phyloP scores from a whole-genome alignment of 495 filamentous ascomycete species.

The Parachaetomium inaequale region DNA sequence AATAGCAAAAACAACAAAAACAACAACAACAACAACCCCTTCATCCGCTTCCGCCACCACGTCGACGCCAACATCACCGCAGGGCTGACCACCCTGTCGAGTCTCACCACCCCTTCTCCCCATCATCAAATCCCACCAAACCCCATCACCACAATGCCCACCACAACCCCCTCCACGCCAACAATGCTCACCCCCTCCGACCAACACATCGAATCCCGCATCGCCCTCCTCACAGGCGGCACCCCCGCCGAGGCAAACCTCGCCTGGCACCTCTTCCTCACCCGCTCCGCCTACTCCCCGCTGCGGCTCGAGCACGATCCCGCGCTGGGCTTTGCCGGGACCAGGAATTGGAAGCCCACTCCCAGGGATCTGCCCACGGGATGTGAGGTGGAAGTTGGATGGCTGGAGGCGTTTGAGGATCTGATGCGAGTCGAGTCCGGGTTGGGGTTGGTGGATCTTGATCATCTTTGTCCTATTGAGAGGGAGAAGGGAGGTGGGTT shows the following conservation, averaged over 20 bases:
- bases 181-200: neutral
- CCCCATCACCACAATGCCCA: neutral
- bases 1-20: conserved; percentile 10
- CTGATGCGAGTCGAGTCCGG: conserved; percentile 34
- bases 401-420: conserved; percentile 44
- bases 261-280: conserved; percentile 23
- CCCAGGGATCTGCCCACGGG: conserved; percentile 28
- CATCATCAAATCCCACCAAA: neutral
- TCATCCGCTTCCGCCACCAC: conserved; percentile 45
- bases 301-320: conserved; percentile 28
- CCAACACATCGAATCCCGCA: conserved; percentile 7
- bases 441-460: conserved; percentile 14
- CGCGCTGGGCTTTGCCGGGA: neutral
- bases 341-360: conserved; percentile 21
- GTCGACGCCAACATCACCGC: conserved; percentile 38
- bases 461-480: no score
- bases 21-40: conserved; percentile 32
- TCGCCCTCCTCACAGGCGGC: conserved; percentile 16
- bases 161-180: neutral
- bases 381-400: conserved; percentile 28
- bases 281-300: conserved; percentile 37
- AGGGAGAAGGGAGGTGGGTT: neutral
- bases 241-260: conserved; percentile 3
- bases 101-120: neutral
- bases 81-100: conserved; percentile 28